These are phyloP conservation scores for Trichophyton simii DNA, from an alignment of 2,329 filamentous ascomycete genomes.

Conservation along the genomic window DNA sequence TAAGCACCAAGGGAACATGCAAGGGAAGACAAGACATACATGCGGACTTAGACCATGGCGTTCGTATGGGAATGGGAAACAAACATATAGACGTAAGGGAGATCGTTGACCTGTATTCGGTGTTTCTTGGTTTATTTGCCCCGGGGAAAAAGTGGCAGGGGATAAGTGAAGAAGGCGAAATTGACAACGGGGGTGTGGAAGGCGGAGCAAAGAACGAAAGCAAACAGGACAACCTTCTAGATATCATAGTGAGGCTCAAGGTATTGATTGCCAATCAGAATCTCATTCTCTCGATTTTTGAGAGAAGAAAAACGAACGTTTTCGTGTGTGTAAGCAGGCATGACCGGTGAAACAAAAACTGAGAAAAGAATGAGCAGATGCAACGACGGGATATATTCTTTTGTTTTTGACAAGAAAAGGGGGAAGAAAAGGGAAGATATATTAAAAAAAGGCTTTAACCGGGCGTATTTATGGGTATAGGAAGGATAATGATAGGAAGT, in stretches of 20 bases:
- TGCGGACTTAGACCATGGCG: not conserved
- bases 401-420: not conserved
- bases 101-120: not conserved
- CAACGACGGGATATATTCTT: not conserved
- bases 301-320: not conserved
- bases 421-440: not conserved
- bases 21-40: not conserved
- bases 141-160: not conserved
- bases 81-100: not conserved
- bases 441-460: conserved; percentile 1
- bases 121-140: not conserved
- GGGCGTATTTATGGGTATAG: conserved; percentile 5
- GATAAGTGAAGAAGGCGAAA: not conserved
- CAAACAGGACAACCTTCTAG: not conserved
- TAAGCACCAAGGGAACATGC: not conserved
- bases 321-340: not conserved
- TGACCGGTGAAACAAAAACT: not conserved
- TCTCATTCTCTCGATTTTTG: not conserved
- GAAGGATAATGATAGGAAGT: conserved; percentile 1
- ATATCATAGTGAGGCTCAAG: not conserved
- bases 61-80: not conserved
- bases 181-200: not conserved
- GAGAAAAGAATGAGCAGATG: not conserved
- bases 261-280: not conserved
- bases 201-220: not conserved